These are phyloP conservation scores for Fraxinus dipetala DNA, from an alignment of 305 asterid species.

Conservation along the genomic window DNA sequence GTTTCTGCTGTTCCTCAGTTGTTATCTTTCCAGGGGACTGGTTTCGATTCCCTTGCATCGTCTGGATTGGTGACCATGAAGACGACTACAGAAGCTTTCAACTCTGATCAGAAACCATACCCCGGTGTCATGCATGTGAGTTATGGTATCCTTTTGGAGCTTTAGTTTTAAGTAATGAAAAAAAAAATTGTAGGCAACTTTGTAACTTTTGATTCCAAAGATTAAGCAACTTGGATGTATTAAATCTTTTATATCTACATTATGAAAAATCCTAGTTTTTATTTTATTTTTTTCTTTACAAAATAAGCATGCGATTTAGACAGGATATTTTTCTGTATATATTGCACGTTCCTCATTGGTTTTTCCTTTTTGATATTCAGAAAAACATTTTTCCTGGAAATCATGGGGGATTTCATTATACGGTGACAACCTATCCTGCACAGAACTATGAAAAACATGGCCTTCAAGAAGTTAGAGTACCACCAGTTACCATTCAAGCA, in stretches of 20 bases:
- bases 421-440: conserved; percentile 37
- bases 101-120: conserved; percentile 34
- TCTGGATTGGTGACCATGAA: conserved; percentile 58
- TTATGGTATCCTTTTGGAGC: neutral
- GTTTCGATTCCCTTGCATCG: conserved; percentile 61
- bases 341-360: neutral
- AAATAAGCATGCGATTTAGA: neutral
- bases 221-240: neutral
- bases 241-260: neutral
- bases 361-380: conserved; percentile 35
- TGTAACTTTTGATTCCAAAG: neutral
- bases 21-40: conserved; percentile 54
- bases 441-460: conserved; percentile 34
- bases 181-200: neutral
- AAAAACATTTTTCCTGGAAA: conserved; percentile 44
- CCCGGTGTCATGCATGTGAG: conserved; percentile 46
- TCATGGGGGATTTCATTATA: conserved; percentile 46
- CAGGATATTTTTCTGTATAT: neutral
- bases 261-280: neutral
- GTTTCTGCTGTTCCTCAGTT: conserved; percentile 44
- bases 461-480: conserved; percentile 18
- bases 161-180: neutral
- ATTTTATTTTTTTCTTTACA: neutral
- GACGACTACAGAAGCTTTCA: conserved; percentile 43
- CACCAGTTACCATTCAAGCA: conserved; percentile 28